Evolutionary conservation across 1,139 yeast species (phyloP).

Genomic region (Pichia inconspicua): DNA sequence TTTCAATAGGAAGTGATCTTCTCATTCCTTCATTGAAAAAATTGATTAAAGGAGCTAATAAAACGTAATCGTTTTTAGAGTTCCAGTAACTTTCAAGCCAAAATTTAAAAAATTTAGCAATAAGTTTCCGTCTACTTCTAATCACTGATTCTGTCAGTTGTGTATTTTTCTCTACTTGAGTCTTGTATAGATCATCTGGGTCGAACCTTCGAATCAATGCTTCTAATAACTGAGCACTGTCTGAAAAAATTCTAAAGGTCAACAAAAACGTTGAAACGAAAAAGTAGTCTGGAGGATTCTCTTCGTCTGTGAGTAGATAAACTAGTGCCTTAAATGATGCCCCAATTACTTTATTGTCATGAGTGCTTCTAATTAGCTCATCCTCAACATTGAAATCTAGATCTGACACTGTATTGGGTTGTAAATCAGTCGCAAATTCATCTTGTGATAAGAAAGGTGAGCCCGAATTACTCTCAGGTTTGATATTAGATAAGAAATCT

Average conservation of each 20-base stretch:
- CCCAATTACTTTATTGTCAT: conserved; percentile 42
- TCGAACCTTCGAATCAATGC: conserved; percentile 64
- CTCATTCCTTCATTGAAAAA: conserved; percentile 70
- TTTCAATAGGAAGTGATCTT: conserved; percentile 50
- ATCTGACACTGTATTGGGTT: conserved; percentile 2
- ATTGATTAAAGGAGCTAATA: conserved; percentile 62
- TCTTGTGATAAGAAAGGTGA: conserved; percentile 25
- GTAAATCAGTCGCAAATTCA: conserved; percentile 14
- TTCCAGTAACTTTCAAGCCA: conserved; percentile 93
- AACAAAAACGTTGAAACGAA: conserved; percentile 72
- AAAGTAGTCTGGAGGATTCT: conserved; percentile 59
- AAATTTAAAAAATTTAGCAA: conserved; percentile 59
- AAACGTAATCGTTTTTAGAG: conserved; percentile 45
- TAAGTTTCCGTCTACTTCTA: conserved; percentile 58
- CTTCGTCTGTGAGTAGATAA: conserved; percentile 64
- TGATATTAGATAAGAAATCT: conserved; percentile 34
- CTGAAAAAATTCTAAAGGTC: conserved; percentile 70
- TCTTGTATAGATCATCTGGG: conserved; percentile 33
- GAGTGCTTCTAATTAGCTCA: conserved; percentile 39
- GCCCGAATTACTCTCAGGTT: conserved; percentile 14
- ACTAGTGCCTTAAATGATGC: conserved; percentile 75
- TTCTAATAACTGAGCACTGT: conserved; percentile 61
- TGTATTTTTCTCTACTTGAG: conserved; percentile 27
- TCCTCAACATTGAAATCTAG: conserved; percentile 28
- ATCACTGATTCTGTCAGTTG: conserved; percentile 42